Base-by-base conservation (phyloP, 441 rosid species). In the Syzygium syzygioides region DNA sequence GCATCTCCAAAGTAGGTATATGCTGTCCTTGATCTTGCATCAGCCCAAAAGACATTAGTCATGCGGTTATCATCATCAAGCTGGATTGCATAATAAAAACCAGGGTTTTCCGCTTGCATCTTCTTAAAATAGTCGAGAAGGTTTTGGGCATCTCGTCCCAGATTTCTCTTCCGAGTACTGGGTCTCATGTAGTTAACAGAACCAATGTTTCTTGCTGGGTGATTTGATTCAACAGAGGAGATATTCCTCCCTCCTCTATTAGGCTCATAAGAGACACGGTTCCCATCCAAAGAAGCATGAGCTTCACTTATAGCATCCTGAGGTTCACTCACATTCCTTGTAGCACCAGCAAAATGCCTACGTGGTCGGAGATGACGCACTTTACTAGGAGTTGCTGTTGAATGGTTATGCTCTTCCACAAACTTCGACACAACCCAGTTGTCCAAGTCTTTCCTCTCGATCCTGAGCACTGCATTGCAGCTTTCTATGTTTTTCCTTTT, bases 11-110 rank as follows among this genome's bases (percentile, higher is more conserved):
- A 95, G 90, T 93, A 91, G 64, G 87, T 85, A 89, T 94, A 95
- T 17, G 95, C 95, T 76, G 89, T 89, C 91, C 97, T 94, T 86
- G 97, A 95, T 89, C 96, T 93, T 79, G 96, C 96, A 93, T 94
- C 96, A 55, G 96, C 94, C 97, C 97, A 95, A 56, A 95, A 95
- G 87, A 94, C 96, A 93, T 94, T 95, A 45, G 94, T 92, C 95
- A 94, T 93, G 87, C 91, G 90, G 68, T 94, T 92, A 79, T 93
- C 94, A 86, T 93, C 96, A 90, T 94, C 96, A 71, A 94, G 95
- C 87, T 94, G 96, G 89, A 95, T 91, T n/a, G 96, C 96, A 92
- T 95, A 95, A 90, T 87, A 95, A 89, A 95, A 95, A 32, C 96
- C 96, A 9, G 96, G 94, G 90, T 93, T 95, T 92, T 94, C 94